Conservation (phyloP, 1,139 yeast genomes). For the Geotrichum klebahnii region DNA sequence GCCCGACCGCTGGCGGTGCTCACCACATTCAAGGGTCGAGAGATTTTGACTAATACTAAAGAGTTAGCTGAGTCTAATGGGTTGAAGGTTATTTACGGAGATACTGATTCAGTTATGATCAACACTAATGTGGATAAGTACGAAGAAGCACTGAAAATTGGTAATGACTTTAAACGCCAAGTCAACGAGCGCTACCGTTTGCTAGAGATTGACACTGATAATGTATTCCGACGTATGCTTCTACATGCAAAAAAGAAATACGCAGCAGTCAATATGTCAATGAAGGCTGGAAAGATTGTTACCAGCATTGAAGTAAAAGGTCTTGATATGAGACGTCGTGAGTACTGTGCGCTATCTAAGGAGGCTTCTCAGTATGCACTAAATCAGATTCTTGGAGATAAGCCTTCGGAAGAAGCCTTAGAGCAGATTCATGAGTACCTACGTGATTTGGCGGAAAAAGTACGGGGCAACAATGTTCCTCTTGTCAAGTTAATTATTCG, state of each 20-base stretch:
- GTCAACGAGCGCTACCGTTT: slow-evolving; percentile 86
- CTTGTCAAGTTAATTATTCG: slow-evolving; percentile 52
- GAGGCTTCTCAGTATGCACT: slow-evolving; percentile 77
- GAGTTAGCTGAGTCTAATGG: slow-evolving; percentile 84
- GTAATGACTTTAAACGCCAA: slow-evolving; percentile 73
- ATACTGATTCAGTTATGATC: slow-evolving; percentile 98
- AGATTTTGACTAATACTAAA: slow-evolving; percentile 87
- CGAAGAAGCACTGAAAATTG: slow-evolving; percentile 74
- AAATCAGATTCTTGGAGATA: slow-evolving; percentile 64
- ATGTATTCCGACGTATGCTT: slow-evolving; percentile 78
- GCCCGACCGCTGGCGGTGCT: slow-evolving; percentile 96
- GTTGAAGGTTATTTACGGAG: slow-evolving; percentile 91
- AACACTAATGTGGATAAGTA: slow-evolving; percentile 75
- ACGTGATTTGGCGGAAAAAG: slow-evolving; percentile 55
- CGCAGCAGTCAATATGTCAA: slow-evolving; percentile 75
- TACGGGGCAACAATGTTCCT: slow-evolving; percentile 59
- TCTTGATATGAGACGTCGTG: slow-evolving; percentile 95
- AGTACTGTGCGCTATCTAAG: slow-evolving; percentile 86
- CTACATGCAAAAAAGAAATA: slow-evolving; percentile 96
- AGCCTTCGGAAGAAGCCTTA: slow-evolving; percentile 74
- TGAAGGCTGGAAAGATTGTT: slow-evolving; percentile 46
- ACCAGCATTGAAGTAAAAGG: slow-evolving; percentile 84
- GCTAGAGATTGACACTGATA: slow-evolving; percentile 92
- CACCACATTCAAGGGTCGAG: slow-evolving; percentile 93
- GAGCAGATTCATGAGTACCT: slow-evolving; percentile 69